These are phyloP conservation scores for Cladobotryum protrusum DNA, from an alignment of 2,329 filamentous ascomycete species.

Conservation along the genomic window DNA sequence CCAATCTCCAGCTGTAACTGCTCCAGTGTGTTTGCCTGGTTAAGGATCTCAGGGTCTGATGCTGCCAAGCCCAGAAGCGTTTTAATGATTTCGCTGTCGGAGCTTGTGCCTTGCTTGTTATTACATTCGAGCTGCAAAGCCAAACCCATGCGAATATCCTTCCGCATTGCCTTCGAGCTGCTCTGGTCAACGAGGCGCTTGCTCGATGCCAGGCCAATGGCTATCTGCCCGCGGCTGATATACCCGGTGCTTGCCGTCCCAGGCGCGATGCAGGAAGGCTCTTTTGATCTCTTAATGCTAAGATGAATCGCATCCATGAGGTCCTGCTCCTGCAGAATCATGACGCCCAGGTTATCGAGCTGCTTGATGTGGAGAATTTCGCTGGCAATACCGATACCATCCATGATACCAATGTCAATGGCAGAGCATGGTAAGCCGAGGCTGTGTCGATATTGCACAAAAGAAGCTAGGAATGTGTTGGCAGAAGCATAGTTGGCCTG, in stretches of 20 bases:
- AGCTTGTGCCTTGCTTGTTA: neutral
- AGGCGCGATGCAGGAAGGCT: neutral
- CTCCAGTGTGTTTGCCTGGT: neutral
- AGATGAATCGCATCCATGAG: conserved; percentile 12
- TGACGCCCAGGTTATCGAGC: conserved; percentile 1
- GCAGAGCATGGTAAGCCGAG: conserved; percentile 15
- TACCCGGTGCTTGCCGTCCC: neutral
- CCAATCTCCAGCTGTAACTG: conserved; percentile 1
- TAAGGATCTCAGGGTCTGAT: neutral
- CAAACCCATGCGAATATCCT: neutral
- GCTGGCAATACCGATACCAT: conserved; percentile 30
- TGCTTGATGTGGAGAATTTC: neutral
- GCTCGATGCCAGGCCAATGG: neutral
- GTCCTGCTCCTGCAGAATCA: conserved; percentile 15
- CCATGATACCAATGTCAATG: conserved; percentile 30
- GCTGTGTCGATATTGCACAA: conserved; percentile 27
- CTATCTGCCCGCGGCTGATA: neutral
- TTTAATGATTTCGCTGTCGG: neutral
- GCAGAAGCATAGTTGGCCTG: conserved; percentile 35
- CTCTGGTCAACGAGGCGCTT: neutral
- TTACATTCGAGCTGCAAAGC: neutral
- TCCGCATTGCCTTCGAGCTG: neutral
- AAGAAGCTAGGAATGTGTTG: conserved; percentile 34
- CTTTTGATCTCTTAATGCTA: neutral
- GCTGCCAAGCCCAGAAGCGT: neutral